Conservation (phyloP, 306 rosid genomes). For the Hippophae gyantsensis region DNA sequence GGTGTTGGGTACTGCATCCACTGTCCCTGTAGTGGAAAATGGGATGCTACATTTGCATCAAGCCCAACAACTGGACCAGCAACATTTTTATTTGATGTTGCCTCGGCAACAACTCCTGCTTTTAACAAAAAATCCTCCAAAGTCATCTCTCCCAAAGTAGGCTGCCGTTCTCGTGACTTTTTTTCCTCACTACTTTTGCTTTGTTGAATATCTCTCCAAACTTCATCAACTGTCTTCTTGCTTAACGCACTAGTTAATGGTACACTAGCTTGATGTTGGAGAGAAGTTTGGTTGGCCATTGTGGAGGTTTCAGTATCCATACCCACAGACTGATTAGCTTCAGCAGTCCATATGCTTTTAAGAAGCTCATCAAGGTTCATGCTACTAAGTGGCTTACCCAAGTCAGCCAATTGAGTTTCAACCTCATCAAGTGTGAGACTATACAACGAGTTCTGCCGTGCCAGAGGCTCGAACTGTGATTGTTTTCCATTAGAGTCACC, state of each 20-base stretch:
- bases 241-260: constrained; percentile 59
- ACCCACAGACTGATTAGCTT: constrained; percentile 53
- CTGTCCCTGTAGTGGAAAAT: constrained; percentile 48
- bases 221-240: constrained; percentile 94
- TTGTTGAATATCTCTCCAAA: constrained; percentile 89
- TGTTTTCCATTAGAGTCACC: constrained; percentile 61
- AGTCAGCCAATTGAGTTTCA: constrained; percentile 83
- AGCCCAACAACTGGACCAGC: constrained; percentile 27
- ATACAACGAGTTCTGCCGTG: constrained; percentile 66
- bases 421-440: constrained; percentile 88
- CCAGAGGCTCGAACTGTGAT: constrained; percentile 53
- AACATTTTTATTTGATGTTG: constrained; percentile 33
- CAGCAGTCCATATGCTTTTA: constrained; percentile 71
- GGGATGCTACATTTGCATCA: constrained; percentile 41
- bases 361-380: constrained; percentile 99
- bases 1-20: constrained; percentile 72
- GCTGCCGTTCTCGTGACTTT: constrained; percentile 51
- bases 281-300: constrained; percentile 36
- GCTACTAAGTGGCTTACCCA: constrained; percentile 84
- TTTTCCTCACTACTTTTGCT: constrained; percentile 38
- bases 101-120: constrained; percentile 74
- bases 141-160: constrained; percentile 93
- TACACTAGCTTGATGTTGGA: constrained; percentile 65
- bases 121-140: constrained; percentile 89
- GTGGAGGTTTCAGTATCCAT: constrained; percentile 37